phyloP scores from a whole-genome alignment of 2,329 filamentous ascomycete genomes.

The Neonectria punicea region DNA sequence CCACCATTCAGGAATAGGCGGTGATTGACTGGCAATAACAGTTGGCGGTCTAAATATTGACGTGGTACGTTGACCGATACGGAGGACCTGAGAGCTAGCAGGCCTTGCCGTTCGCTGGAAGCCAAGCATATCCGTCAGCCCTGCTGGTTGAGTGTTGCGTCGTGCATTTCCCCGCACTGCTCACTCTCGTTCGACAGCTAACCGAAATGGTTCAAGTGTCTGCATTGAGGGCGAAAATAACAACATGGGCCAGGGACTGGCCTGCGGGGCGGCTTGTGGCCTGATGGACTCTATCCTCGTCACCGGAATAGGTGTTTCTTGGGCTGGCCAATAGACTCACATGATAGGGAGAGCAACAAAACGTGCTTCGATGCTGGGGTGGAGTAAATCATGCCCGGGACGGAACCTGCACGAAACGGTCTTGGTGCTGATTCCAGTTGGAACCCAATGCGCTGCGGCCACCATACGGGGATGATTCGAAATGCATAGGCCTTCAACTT shows the following conservation, averaged over 20 bases:
- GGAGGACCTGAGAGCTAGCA: not conserved
- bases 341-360: not conserved
- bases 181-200: conserved; percentile 13
- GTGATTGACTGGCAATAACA: not conserved
- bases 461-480: not conserved
- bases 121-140: conserved; percentile 8
- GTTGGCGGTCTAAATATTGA: not conserved
- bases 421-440: conserved; percentile 2
- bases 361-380: conserved; percentile 3
- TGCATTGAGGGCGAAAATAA: conserved; percentile 11
- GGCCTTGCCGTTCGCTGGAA: not conserved
- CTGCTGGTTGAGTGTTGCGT: not conserved
- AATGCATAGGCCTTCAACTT: not conserved
- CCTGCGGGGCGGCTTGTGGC: conserved; percentile 8
- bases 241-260: conserved; percentile 11
- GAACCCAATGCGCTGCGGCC: not conserved
- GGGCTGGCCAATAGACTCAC: conserved; percentile 15
- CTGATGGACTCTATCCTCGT: conserved; percentile 17
- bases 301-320: conserved; percentile 10
- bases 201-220: conserved; percentile 10
- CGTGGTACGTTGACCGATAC: not conserved
- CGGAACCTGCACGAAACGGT: not conserved
- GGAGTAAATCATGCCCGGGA: not conserved
- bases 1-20: not conserved
- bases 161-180: conserved; percentile 16